Evolutionary conservation across 352 stramenopile genomes (phyloP).

Genomic region (Phytophthora fragariae): DNA sequence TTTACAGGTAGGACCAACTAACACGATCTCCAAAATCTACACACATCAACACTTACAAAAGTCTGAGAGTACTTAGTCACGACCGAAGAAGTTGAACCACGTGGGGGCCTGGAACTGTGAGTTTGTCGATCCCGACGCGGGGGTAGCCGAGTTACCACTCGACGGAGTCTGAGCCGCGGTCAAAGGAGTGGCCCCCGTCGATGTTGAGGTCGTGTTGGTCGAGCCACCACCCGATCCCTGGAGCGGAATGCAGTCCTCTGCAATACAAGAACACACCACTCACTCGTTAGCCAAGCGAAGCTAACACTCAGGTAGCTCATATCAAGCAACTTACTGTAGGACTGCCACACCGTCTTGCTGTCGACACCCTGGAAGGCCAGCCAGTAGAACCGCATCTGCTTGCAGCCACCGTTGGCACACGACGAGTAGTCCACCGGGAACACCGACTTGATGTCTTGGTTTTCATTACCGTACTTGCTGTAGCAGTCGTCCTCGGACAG

Average conservation of each 20-base stretch:
- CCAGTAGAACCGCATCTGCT: constrained; percentile 38
- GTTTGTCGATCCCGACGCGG: neutral
- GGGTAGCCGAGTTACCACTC: neutral
- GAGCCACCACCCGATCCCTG: neutral
- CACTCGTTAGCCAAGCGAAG: neutral
- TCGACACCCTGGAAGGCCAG: constrained; percentile 31
- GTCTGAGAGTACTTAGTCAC: neutral
- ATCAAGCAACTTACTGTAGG: neutral
- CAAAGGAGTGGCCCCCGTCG: neutral
- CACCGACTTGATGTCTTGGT: constrained; percentile 22
- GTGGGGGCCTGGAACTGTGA: neutral
- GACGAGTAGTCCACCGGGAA: constrained; percentile 32
- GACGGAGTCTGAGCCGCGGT: neutral
- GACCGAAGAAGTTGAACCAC: neutral
- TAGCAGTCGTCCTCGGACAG: constrained; percentile 33
- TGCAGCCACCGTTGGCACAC: constrained; percentile 9
- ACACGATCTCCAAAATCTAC: neutral
- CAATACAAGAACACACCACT: neutral
- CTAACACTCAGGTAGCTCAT: neutral
- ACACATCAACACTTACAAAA: neutral
- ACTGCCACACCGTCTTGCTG: constrained; percentile 26
- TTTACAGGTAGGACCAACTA: too few species aligned
- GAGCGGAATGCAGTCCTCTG: constrained; percentile 4
- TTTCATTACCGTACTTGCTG: constrained; percentile 20
- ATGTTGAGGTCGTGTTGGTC: neutral